Conservation (phyloP, 768 basidiomycete species). For the Podaxis mareebaensis region DNA sequence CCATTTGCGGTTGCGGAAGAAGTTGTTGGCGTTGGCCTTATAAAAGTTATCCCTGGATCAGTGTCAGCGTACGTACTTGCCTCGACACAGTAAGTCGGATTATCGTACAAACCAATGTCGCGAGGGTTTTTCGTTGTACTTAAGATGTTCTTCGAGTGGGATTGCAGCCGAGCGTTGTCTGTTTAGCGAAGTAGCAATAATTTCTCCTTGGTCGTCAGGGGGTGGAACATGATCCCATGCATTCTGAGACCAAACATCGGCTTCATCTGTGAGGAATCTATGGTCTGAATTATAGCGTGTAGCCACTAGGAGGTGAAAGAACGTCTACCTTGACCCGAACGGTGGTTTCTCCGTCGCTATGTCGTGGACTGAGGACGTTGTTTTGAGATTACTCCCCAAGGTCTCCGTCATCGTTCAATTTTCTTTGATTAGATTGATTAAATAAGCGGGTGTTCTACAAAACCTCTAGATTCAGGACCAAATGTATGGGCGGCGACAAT, state of each 20-base stretch:
- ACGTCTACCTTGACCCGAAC: conserved; percentile 66
- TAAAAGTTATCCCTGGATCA: conserved; percentile 89
- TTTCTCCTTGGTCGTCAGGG: conserved; percentile 77
- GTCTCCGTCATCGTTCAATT: background rate
- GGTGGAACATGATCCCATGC: conserved; percentile 92
- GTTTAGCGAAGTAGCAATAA: conserved; percentile 66
- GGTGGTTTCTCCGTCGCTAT: conserved; percentile 55
- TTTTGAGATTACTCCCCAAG: conserved; percentile 23
- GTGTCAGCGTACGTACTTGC: conserved; percentile 14
- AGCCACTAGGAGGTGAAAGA: background rate
- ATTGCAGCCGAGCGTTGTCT: conserved; percentile 77
- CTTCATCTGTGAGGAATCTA: conserved; percentile 69
- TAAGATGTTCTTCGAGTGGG: conserved; percentile 64
- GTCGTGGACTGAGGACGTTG: conserved; percentile 69
- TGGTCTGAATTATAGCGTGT: background rate
- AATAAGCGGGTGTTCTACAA: background rate
- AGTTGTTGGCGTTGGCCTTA: conserved; percentile 79
- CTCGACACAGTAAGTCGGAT: no score
- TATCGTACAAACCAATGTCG: conserved; percentile 58
- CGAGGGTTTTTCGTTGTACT: conserved; percentile 73
- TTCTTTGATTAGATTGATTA: background rate
- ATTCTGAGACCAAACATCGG: conserved; percentile 84
- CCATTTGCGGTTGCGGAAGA: conserved; percentile 96
- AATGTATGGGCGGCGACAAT: background rate
- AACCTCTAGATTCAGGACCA: background rate